Evolutionary conservation across 73 alveolate genomes (phyloP).

Genomic region (Tetrahymena malaccensis): DNA sequence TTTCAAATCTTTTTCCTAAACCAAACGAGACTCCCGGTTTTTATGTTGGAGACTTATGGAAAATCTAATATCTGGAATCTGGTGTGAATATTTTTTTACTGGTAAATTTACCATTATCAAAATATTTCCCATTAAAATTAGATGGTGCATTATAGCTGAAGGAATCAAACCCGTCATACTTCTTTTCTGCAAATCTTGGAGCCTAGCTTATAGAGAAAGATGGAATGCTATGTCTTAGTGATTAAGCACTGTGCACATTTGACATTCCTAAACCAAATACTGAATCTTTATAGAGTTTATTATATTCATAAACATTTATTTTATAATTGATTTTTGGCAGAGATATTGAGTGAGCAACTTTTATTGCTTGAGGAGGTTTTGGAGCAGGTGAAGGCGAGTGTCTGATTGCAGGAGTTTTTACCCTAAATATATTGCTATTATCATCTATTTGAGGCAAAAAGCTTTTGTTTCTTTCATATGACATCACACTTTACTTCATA

Average conservation of each 20-base stretch:
- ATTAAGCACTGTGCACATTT: not conserved
- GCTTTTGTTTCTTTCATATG: not conserved
- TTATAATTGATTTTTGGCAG: not conserved
- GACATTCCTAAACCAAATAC: not conserved
- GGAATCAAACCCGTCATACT: not conserved
- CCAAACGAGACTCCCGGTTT: not conserved
- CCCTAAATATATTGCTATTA: not conserved
- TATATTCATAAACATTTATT: not conserved
- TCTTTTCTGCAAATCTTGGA: not conserved
- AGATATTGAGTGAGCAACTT: not conserved
- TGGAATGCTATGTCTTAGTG: not conserved
- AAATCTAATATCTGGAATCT: not conserved
- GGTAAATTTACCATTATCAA: not conserved
- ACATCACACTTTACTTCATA: not conserved
- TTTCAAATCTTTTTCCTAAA: not conserved
- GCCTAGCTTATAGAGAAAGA: not conserved
- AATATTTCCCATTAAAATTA: not conserved
- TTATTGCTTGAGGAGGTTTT: not conserved
- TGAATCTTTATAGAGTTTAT: not conserved
- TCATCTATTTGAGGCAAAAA: not conserved
- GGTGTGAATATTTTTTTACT: not conserved
- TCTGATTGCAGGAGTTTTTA: not conserved
- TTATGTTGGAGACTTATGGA: not conserved
- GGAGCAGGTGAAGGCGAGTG: not conserved
- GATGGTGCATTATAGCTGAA: not conserved